These are phyloP conservation scores for Linum usitatissimum DNA, from an alignment of 345 rosid species.

Conservation along the genomic window DNA sequence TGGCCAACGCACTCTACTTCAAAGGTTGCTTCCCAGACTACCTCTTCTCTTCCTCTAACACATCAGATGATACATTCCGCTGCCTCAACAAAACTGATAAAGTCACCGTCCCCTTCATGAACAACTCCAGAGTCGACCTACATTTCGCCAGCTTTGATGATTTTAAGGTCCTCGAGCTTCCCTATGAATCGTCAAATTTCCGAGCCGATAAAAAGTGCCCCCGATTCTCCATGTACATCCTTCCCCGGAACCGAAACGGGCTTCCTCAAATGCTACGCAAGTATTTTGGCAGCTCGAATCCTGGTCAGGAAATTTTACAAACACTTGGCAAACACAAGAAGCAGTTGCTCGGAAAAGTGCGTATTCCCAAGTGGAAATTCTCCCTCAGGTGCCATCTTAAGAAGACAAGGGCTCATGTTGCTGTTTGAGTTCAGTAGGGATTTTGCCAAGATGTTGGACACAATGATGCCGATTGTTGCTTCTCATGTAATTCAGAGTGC, in stretches of 20 bases:
- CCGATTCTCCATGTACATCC: background rate
- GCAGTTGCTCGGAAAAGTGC: background rate
- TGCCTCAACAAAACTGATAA: background rate
- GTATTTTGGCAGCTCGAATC: background rate
- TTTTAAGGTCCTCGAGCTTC: background rate
- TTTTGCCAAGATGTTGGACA: background rate
- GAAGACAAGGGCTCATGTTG: background rate
- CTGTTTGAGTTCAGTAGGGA: background rate
- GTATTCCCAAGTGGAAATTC: background rate
- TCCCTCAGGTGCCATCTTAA: background rate
- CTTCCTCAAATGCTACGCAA: background rate
- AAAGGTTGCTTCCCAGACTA: no score
- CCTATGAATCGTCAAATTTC: background rate
- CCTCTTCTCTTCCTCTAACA: no score
- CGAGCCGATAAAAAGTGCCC: background rate
- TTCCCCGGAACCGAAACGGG: background rate
- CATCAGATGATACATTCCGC: no score
- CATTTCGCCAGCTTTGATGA: no score
- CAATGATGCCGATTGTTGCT: no score
- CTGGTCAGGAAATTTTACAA: background rate
- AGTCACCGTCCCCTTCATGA: background rate
- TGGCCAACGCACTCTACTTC: slow-evolving; percentile 1
- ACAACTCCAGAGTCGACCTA: no score
- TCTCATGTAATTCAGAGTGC: background rate
- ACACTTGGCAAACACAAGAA: background rate